Evolutionary conservation across 2,329 filamentous ascomycete species (phyloP).

Genomic region (Colletotrichum gloeosporioides): DNA sequence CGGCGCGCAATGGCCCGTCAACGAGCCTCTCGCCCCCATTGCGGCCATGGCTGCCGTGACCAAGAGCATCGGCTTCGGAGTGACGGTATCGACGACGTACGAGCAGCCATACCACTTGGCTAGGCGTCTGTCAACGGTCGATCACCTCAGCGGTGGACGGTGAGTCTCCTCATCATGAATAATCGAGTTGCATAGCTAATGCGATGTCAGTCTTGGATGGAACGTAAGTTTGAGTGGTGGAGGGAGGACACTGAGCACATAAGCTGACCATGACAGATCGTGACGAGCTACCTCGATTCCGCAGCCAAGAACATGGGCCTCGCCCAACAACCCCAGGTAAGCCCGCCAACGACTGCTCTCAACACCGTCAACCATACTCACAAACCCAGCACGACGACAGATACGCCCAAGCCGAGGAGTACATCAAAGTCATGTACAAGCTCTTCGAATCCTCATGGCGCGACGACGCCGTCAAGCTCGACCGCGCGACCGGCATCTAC

Average conservation of each 20-base stretch:
- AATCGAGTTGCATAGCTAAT: neutral
- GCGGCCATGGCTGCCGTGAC: conserved; percentile 75
- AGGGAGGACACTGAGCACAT: no score
- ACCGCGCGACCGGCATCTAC: conserved; percentile 65
- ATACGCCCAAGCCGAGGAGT: conserved; percentile 69
- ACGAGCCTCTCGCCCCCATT: conserved; percentile 69
- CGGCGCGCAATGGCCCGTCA: conserved; percentile 74
- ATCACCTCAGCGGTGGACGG: conserved; percentile 71
- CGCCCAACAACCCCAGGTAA: conserved; percentile 53
- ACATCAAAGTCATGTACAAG: conserved; percentile 69
- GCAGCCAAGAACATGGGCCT: conserved; percentile 70
- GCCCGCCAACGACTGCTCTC: accelerated
- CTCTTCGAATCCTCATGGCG: conserved; percentile 72
- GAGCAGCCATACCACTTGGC: conserved; percentile 75
- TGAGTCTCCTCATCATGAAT: conserved; percentile 28
- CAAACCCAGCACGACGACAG: conserved; percentile 63
- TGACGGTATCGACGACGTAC: conserved; percentile 74
- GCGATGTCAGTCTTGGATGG: conserved; percentile 53
- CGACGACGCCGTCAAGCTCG: conserved; percentile 67
- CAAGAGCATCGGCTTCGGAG: conserved; percentile 71
- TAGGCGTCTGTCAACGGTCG: conserved; percentile 67
- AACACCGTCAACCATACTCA: neutral
- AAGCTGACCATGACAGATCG: conserved; percentile 49
- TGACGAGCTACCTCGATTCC: conserved; percentile 74
- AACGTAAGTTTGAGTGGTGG: conserved; percentile 43